Evolutionary conservation across 257 asterid species (phyloP), one percentile per base, ranked within the genome.

Genomic region (Vinca minor): DNA sequence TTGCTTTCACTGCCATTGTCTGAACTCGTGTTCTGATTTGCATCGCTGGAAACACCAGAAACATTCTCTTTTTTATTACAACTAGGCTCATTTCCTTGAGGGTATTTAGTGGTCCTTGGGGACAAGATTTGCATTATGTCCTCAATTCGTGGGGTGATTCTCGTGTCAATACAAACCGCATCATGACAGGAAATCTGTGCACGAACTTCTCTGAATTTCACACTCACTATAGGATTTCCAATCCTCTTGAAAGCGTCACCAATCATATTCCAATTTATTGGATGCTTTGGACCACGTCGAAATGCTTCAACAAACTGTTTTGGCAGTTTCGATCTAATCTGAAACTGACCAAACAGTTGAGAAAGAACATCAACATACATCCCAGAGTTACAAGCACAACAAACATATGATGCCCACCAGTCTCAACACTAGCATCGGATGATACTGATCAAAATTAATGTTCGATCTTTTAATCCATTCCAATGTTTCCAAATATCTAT

Each of bases 181-280:
- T 73, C 75, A 3, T 88, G 76, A 58, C 68, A 65, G 8, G 10
- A 17, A 48, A 62, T 31, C 2, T 41, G 18, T 20, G 12, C 53
- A 7, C 31, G 7, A 29, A 58, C 61, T 32, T 67, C 72, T 35
- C 49, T 48, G 36, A 66, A 20, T 55, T 60, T 66, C 13, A 81
- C 81, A 65, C 78, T 62, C 55, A 84, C 76, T 20, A 83, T 46
- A 41, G 92, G 95, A 73, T 84, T 82, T 14, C 82, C 80, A 2
- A 75, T 68, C 23, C 45, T 41, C 57, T 70, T 67, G 61, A 79
- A 77, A 11, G 93, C 95, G 60, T 42, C 73, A 7, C 82, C 82
- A 58, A 81, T 48, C 18, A 59, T 67, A 50, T 69, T 42, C 17
- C 21, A 11, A 67, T 35, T 15, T 18, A 65, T 15, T 14, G 66